These are phyloP conservation scores for Copromyces sp. DNA, from an alignment of 495 filamentous ascomycete genomes.

Conservation along the genomic window DNA sequence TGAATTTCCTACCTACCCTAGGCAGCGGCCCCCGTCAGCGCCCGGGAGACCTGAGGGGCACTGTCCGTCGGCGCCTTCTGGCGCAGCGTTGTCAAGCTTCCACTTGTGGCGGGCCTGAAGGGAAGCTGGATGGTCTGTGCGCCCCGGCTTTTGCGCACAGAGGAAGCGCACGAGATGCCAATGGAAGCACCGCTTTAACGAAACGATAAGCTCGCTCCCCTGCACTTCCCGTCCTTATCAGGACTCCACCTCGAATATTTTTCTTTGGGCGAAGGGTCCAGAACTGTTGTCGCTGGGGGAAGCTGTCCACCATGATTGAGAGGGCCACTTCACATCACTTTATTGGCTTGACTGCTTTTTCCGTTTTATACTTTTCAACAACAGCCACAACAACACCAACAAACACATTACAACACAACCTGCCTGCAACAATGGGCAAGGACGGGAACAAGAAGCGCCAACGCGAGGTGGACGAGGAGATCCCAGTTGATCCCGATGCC, in stretches of 20 bases:
- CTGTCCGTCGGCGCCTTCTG: neutral
- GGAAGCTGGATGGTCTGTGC: constrained; percentile 1
- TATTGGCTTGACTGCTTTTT: constrained; percentile 9
- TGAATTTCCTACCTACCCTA: neutral
- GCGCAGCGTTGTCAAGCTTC: neutral
- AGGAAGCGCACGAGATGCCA: neutral
- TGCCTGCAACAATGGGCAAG: constrained; percentile 22
- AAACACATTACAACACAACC: neutral
- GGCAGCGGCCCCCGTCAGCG: neutral
- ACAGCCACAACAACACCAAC: neutral
- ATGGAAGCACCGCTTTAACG: neutral
- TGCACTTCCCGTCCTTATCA: neutral
- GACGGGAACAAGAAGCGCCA: constrained; percentile 27
- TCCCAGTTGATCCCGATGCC: constrained; percentile 2
- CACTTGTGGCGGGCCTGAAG: neutral
- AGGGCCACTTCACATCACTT: neutral
- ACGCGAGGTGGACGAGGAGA: constrained; percentile 14
- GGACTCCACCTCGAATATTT: neutral
- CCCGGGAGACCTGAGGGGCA: neutral
- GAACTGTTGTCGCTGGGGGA: neutral
- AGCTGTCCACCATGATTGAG: neutral
- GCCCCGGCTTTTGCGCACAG: neutral
- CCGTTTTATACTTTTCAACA: neutral
- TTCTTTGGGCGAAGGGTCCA: neutral
- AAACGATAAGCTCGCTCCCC: neutral